Conservation (phyloP, 106 monocot genomes). For the Apostasia shenzhenica region DNA sequence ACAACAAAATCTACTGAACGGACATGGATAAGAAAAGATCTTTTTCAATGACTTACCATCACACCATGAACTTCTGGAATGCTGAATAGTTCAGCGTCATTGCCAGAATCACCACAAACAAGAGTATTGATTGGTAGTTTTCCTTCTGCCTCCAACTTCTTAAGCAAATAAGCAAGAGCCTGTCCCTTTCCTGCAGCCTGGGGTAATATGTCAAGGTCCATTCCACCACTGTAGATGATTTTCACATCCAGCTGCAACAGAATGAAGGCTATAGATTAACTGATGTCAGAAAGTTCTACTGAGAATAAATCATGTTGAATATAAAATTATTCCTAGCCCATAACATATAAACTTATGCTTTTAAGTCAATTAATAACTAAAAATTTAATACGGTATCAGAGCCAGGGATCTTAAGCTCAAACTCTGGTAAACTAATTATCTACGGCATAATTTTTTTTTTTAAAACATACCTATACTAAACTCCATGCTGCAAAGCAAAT, state of each 20-base stretch:
- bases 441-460: too few relatives aligned
- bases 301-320: background rate
- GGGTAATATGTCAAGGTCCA: conserved; percentile 75
- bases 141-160: conserved; percentile 48
- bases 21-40: background rate
- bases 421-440: too few relatives aligned
- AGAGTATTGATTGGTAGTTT: conserved; percentile 69
- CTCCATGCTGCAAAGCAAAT: too few relatives aligned
- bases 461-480: too few relatives aligned
- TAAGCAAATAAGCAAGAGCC: conserved; percentile 78
- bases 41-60: conserved; percentile 46
- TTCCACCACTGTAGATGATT: conserved; percentile 81
- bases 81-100: conserved; percentile 88
- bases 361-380: too few relatives aligned
- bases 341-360: too few relatives aligned
- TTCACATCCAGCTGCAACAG: conserved; percentile 76
- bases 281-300: background rate
- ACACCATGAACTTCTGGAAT: conserved; percentile 88
- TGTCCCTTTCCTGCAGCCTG: conserved; percentile 91
- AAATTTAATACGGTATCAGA: too few relatives aligned
- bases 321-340: too few relatives aligned
- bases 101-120: conserved; percentile 95
- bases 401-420: too few relatives aligned
- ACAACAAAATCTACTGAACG: background rate
- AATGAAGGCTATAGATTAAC: conserved; percentile 1